phyloP scores from a whole-genome alignment of 106 monocot species.

The Dioscorea zingiberensis region DNA sequence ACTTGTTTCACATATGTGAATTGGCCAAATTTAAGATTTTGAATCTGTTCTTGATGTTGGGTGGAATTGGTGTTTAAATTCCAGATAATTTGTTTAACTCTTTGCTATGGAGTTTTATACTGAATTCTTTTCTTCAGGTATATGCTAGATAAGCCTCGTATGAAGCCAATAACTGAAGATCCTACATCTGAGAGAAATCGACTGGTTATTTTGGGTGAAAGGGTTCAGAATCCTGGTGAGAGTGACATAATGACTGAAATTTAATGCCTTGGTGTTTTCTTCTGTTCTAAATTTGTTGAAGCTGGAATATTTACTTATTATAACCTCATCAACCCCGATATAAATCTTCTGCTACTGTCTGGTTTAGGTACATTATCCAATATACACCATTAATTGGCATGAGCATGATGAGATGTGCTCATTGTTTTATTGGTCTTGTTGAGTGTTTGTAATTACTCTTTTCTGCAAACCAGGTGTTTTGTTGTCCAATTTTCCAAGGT shows the following conservation, averaged over 20 bases:
- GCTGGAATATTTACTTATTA: not conserved
- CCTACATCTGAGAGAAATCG: conserved; percentile 51
- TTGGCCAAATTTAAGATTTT: too few species aligned
- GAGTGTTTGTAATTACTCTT: too few species aligned
- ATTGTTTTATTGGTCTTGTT: too few species aligned
- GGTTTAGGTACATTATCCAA: not conserved
- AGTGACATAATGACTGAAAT: not conserved
- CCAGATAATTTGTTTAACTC: not conserved
- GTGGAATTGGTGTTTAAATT: not conserved
- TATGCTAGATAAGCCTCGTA: conserved; percentile 61
- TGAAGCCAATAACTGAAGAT: conserved; percentile 86
- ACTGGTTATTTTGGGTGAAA: conserved; percentile 74
- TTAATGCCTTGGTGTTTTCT: not conserved
- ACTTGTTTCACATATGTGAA: not conserved
- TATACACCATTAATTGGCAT: not conserved
- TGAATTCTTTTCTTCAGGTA: conserved; percentile 39
- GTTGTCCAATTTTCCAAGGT: too few species aligned
- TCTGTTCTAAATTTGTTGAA: not conserved
- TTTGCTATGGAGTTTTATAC: not conserved
- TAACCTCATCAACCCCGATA: not conserved
- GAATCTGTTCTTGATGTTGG: not conserved
- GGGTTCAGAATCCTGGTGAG: conserved; percentile 65
- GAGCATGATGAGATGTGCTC: not conserved
- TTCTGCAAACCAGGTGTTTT: too few species aligned
- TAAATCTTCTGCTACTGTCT: not conserved